These are phyloP conservation scores for Phytomonas francai DNA, from an alignment of 208 protist genomes.

Conservation along the genomic window DNA sequence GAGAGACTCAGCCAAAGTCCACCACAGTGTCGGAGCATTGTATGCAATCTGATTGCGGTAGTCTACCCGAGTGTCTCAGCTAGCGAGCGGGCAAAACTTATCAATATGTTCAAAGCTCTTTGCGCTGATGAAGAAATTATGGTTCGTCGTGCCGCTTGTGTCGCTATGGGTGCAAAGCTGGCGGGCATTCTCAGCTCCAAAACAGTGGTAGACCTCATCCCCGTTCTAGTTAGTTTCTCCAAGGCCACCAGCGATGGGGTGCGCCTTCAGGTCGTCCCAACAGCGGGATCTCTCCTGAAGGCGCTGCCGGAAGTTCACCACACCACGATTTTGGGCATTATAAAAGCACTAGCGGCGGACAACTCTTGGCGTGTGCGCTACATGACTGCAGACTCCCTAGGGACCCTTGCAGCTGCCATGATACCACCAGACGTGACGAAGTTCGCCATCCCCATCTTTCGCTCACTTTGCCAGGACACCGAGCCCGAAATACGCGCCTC, in stretches of 20 bases:
- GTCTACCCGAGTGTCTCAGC: conserved; percentile 69
- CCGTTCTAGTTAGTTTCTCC: conserved; percentile 82
- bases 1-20: conserved; percentile 86
- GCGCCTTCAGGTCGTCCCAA: conserved; percentile 92
- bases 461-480: conserved; percentile 64
- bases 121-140: conserved; percentile 97
- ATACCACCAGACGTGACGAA: conserved; percentile 38
- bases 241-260: conserved; percentile 96
- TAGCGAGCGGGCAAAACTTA: conserved; percentile 45
- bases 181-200: conserved; percentile 50
- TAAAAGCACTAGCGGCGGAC: conserved; percentile 80
- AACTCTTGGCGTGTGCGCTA: conserved; percentile 97
- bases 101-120: conserved; percentile 66
- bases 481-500: conserved; percentile 84
- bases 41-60: conserved; percentile 89
- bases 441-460: conserved; percentile 65
- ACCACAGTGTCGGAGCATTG: conserved; percentile 93
- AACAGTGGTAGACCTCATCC: conserved; percentile 80
- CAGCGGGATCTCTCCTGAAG: conserved; percentile 79
- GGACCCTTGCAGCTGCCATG: conserved; percentile 26
- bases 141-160: conserved; percentile 93
- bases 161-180: conserved; percentile 37
- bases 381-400: conserved; percentile 95
- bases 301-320: conserved; percentile 79
- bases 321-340: conserved; percentile 64